Conservation (phyloP, 306 rosid species). For the Rosa multiflora region DNA sequence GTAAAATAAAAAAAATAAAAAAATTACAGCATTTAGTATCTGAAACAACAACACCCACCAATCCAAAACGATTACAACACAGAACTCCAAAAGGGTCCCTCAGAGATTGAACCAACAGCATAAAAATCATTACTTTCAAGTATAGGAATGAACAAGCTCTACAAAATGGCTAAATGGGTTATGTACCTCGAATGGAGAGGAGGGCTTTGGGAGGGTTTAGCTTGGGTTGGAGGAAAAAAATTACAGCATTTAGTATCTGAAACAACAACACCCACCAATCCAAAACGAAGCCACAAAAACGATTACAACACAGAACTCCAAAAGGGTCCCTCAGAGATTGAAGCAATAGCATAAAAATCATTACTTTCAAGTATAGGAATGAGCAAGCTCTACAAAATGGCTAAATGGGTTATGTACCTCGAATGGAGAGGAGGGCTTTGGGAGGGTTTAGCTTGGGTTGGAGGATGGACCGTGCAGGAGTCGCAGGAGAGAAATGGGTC, state of each 20-base stretch:
- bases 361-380: not conserved
- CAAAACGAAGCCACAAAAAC: conserved; percentile 1
- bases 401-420: conserved; percentile 29
- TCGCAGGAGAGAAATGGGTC: conserved; percentile 52
- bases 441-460: conserved; percentile 43
- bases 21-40: too few relatives aligned
- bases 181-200: conserved; percentile 40
- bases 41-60: not conserved
- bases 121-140: not conserved
- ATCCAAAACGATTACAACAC: not conserved
- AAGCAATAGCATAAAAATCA: not conserved
- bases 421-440: conserved; percentile 36
- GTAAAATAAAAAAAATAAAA: conserved; percentile 21
- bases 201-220: conserved; percentile 42
- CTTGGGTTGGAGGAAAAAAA: conserved; percentile 44
- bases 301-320: not conserved
- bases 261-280: conserved; percentile 1
- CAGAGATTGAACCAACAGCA: not conserved
- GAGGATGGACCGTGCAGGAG: conserved; percentile 50
- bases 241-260: too few relatives aligned
- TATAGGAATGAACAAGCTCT: not conserved
- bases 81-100: not conserved
- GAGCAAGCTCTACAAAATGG: not conserved
- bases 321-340: conserved; percentile 2
- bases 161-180: not conserved